Evolutionary conservation across 2,329 filamentous ascomycete species (phyloP).

Genomic region (Fusarium neocosmosporiellum): DNA sequence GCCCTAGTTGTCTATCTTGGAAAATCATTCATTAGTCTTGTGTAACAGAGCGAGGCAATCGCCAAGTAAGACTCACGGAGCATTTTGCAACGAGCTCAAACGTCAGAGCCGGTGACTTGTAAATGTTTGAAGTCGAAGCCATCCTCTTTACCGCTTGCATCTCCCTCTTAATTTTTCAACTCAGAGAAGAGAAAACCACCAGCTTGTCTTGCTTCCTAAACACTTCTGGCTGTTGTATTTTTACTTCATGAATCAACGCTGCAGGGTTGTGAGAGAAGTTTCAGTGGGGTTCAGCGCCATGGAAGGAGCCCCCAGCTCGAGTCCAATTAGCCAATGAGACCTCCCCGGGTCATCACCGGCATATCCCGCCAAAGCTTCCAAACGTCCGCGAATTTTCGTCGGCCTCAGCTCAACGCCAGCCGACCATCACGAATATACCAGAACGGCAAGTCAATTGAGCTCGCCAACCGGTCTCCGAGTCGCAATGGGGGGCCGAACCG

Average conservation of each 20-base stretch:
- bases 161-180: slow-evolving; percentile 32
- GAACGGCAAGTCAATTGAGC: slow-evolving; percentile 47
- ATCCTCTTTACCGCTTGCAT: slow-evolving; percentile 55
- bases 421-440: slow-evolving; percentile 34
- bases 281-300: slow-evolving; percentile 32
- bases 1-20: slow-evolving; percentile 85
- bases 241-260: slow-evolving; percentile 19
- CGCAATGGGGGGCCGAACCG: slow-evolving; percentile 48
- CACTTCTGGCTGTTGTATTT: slow-evolving; percentile 19
- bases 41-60: slow-evolving; percentile 19
- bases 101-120: slow-evolving; percentile 74
- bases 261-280: slow-evolving; percentile 28
- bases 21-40: slow-evolving; percentile 30
- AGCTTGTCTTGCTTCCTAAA: slow-evolving; percentile 12
- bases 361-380: slow-evolving; percentile 39
- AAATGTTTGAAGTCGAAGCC: slow-evolving; percentile 60
- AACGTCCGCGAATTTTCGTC: slow-evolving; percentile 46
- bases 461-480: slow-evolving; percentile 40
- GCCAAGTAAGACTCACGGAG: slow-evolving; percentile 69
- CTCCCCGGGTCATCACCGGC: slow-evolving; percentile 49
- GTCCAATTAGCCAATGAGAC: slow-evolving; percentile 33
- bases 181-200: not conserved
- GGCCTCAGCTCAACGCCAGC: slow-evolving; percentile 26
- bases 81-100: slow-evolving; percentile 84
- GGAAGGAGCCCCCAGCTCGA: slow-evolving; percentile 3